These are phyloP conservation scores for Blastocystis sp. DNA, from an alignment of 352 stramenopile species.

Conservation along the genomic window DNA sequence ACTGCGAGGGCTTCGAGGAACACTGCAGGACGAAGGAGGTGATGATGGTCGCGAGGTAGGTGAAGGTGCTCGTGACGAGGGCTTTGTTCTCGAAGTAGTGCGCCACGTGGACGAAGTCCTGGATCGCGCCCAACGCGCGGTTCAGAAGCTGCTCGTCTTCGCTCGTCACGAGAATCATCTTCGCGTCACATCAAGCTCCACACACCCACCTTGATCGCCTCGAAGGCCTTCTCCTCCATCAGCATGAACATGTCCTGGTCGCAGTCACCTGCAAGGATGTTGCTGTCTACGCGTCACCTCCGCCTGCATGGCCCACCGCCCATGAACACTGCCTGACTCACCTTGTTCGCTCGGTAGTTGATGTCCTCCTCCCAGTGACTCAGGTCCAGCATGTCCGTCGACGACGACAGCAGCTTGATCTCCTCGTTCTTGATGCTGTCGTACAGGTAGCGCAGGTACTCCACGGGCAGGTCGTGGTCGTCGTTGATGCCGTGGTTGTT, in stretches of 20 bases:
- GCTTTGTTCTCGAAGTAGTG: constrained; percentile 27
- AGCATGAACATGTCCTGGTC: constrained; percentile 93
- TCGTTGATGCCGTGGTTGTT: constrained; percentile 97
- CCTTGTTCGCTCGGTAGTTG: constrained; percentile 73
- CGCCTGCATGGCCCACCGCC: neutral
- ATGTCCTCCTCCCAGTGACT: constrained; percentile 75
- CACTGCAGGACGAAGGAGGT: neutral
- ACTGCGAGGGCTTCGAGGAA: neutral
- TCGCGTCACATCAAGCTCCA: neutral
- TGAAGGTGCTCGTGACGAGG: neutral
- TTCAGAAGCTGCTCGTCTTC: constrained; percentile 60
- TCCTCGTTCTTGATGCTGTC: constrained; percentile 91
- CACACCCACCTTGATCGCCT: constrained; percentile 87
- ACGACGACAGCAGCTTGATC: constrained; percentile 90
- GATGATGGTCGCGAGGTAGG: neutral
- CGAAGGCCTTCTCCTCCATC: constrained; percentile 93
- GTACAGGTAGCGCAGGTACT: constrained; percentile 91
- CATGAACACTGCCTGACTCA: constrained; percentile 74
- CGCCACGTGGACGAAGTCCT: constrained; percentile 45
- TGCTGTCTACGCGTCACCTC: constrained; percentile 5
- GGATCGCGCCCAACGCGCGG: constrained; percentile 2
- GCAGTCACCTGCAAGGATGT: constrained; percentile 70
- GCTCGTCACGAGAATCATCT: constrained; percentile 31
- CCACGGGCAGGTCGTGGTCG: constrained; percentile 90
- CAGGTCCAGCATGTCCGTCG: neutral